Conservation (phyloP, 495 filamentous ascomycete species). For the Cladorrhinum samala region DNA sequence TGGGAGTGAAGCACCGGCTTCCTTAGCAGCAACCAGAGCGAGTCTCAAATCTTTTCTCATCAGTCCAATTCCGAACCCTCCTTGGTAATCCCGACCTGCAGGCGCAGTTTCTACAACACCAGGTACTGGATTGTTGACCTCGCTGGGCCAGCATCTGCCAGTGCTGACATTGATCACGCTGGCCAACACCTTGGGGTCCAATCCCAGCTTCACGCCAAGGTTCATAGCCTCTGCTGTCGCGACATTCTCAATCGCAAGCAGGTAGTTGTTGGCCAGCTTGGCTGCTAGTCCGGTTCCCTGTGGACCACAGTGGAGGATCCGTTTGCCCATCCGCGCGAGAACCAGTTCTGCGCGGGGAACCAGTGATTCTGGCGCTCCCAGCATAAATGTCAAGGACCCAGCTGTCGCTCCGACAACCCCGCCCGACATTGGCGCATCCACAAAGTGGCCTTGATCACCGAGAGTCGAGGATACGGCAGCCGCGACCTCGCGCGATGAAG, state of each 20-base stretch:
- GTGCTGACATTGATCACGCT: conserved; percentile 80
- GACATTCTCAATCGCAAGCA: conserved; percentile 87
- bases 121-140: conserved; percentile 87
- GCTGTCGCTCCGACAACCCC: conserved; percentile 75
- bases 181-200: conserved; percentile 72
- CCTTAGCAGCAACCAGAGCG: conserved; percentile 64
- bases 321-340: conserved; percentile 73
- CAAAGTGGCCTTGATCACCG: conserved; percentile 51
- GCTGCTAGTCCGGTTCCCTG: conserved; percentile 76
- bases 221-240: conserved; percentile 92
- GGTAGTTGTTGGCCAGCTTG: conserved; percentile 91
- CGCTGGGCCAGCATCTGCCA: conserved; percentile 85
- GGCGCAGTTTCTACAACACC: conserved; percentile 72
- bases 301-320: conserved; percentile 70
- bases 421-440: conserved; percentile 82
- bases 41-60: conserved; percentile 81
- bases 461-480: conserved; percentile 51
- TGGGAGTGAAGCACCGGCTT: conserved; percentile 59
- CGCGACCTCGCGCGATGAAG: conserved; percentile 63
- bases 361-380: conserved; percentile 58
- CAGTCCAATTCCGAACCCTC: conserved; percentile 75
- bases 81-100: conserved; percentile 65
- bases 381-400: conserved; percentile 78
- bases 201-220: conserved; percentile 74
- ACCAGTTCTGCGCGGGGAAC: conserved; percentile 57